phyloP scores from a whole-genome alignment of 768 basidiomycete species.

The Pleurotus eryngii region DNA sequence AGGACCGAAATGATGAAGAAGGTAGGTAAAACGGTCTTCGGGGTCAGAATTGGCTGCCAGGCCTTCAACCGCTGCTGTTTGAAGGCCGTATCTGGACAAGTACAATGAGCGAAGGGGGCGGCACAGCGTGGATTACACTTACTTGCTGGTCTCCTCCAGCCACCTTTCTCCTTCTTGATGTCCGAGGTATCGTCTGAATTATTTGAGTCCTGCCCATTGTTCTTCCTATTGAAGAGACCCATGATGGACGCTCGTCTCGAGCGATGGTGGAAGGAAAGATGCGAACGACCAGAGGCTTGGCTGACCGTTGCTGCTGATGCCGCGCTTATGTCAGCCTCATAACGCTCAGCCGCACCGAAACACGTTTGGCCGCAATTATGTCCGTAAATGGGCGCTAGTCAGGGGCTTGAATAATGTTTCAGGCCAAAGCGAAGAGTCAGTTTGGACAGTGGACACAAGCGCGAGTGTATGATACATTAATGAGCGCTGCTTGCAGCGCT shows the following conservation, averaged over 20 bases:
- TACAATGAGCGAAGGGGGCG: constrained; percentile 15
- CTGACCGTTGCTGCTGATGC: background rate
- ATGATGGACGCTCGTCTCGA: constrained; percentile 26
- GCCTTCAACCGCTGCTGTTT: constrained; percentile 99
- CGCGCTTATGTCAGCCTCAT: constrained; percentile 7
- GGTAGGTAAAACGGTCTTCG: constrained; percentile 95
- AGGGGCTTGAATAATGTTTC: too few relatives aligned
- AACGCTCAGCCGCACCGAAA: background rate
- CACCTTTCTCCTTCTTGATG: constrained; percentile 79
- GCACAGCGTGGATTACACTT: constrained; percentile 10
- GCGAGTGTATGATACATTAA: too few relatives aligned
- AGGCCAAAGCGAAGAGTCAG: too few relatives aligned
- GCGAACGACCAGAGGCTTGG: background rate
- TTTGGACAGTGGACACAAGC: too few relatives aligned
- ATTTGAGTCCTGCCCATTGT: constrained; percentile 28
- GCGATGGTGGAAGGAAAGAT: constrained; percentile 10
- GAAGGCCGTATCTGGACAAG: constrained; percentile 85
- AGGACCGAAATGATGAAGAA: constrained; percentile 92
- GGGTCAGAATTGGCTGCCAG: constrained; percentile 99
- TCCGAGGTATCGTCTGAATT: constrained; percentile 37
- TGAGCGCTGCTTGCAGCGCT: too few relatives aligned
- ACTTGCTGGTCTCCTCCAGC: constrained; percentile 86
- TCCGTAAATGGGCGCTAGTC: too few relatives aligned
- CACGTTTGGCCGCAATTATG: background rate
- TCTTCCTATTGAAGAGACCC: constrained; percentile 60